Conservation (phyloP, 2,329 filamentous ascomycete genomes). For the Neoscytalidium dimidiatum region DNA sequence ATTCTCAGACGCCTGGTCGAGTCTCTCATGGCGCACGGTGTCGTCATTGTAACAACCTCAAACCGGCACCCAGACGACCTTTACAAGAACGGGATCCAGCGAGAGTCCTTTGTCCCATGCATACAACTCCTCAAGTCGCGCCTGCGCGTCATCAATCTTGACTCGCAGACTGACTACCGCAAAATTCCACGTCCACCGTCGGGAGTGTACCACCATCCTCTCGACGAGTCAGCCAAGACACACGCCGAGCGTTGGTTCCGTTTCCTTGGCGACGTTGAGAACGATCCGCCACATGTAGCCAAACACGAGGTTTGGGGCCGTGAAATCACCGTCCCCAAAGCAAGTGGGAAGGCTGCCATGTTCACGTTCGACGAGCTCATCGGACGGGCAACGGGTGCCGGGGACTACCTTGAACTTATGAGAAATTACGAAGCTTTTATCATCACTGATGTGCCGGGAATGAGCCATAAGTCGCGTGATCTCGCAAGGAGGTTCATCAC, state of each 20-base stretch:
- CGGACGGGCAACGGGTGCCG: constrained; percentile 82
- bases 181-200: constrained; percentile 93
- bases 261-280: constrained; percentile 82
- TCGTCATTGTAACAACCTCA: constrained; percentile 92
- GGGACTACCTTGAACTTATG: constrained; percentile 92
- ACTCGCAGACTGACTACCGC: constrained; percentile 94
- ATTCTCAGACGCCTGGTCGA: constrained; percentile 88
- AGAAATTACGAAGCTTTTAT: constrained; percentile 90
- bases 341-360: constrained; percentile 83
- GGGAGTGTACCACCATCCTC: constrained; percentile 88
- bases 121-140: constrained; percentile 86
- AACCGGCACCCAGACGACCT: constrained; percentile 96
- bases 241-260: constrained; percentile 96
- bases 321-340: constrained; percentile 81
- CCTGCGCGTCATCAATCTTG: constrained; percentile 87
- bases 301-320: constrained; percentile 89
- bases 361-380: constrained; percentile 95
- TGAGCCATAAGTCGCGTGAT: constrained; percentile 85
- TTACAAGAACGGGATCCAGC: constrained; percentile 97
- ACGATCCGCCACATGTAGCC: constrained; percentile 74
- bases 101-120: constrained; percentile 91
- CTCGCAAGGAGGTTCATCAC: constrained; percentile 93
- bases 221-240: constrained; percentile 72
- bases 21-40: constrained; percentile 91
- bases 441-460: constrained; percentile 85